Evolutionary conservation across 2,329 filamentous ascomycete genomes (phyloP).

Genomic region (Beauveria sp.): DNA sequence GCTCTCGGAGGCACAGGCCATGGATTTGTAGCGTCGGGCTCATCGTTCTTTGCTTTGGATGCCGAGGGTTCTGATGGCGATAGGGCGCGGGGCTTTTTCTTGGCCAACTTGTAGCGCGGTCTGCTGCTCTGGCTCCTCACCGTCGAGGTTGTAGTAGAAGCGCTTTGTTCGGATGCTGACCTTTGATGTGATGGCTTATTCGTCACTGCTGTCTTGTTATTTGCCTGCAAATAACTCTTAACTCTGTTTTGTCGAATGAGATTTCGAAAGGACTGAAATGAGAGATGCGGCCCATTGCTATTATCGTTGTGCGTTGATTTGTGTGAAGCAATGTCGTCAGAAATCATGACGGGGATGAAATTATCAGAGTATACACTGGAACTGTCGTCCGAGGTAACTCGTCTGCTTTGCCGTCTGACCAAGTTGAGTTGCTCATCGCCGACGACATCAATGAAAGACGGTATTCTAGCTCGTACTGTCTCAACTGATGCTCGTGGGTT

Average conservation of each 20-base stretch:
- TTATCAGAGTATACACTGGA: conserved; percentile 26
- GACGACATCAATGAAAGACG: background rate
- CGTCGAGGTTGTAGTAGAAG: background rate
- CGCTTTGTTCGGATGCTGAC: background rate
- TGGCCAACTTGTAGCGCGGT: background rate
- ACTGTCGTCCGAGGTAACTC: conserved; percentile 17
- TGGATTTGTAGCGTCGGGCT: background rate
- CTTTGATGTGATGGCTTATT: background rate
- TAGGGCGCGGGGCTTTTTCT: background rate
- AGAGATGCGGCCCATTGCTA: background rate
- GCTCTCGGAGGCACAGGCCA: background rate
- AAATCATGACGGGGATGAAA: conserved; percentile 36
- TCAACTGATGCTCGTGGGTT: background rate
- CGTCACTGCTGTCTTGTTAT: background rate
- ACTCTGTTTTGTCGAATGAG: conserved; percentile 8
- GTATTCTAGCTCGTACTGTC: background rate
- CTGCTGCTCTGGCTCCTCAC: background rate
- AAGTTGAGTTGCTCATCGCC: conserved; percentile 1
- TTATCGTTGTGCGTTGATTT: conserved; percentile 13
- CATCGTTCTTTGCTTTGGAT: background rate
- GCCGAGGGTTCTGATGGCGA: background rate
- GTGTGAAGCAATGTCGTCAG: background rate
- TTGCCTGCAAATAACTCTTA: conserved; percentile 2
- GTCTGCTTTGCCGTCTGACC: background rate
- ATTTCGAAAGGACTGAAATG: conserved; percentile 12